Evolutionary conservation across 768 basidiomycete species (phyloP).

Genomic region (Tephrocybe sp.): DNA sequence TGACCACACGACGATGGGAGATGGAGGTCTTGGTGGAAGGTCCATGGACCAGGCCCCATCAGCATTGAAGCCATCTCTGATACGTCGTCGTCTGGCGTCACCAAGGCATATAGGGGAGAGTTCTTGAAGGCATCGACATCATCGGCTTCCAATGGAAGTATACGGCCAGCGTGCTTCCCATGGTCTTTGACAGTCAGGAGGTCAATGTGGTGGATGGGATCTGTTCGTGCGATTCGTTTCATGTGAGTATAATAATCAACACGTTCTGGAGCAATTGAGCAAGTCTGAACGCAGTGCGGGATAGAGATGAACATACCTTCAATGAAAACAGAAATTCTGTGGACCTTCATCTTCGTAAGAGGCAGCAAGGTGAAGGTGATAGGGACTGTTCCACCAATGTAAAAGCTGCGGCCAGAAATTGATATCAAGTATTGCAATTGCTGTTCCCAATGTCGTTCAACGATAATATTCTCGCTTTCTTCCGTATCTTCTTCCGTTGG

Average conservation of each 20-base stretch:
- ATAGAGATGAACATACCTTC: constrained; percentile 58
- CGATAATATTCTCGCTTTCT: constrained; percentile 73
- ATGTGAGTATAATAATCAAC: constrained; percentile 76
- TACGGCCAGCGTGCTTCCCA: constrained; percentile 50
- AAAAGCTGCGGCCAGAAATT: constrained; percentile 71
- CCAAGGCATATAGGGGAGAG: constrained; percentile 62
- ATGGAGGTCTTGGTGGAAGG: constrained; percentile 62
- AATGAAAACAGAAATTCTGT: constrained; percentile 66
- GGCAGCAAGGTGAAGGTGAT: constrained; percentile 82
- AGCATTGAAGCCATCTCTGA: constrained; percentile 55
- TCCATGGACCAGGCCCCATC: constrained; percentile 89
- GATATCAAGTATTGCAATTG: constrained; percentile 82
- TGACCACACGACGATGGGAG: constrained; percentile 62
- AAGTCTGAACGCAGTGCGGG: not conserved
- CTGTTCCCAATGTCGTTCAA: constrained; percentile 89
- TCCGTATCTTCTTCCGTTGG: constrained; percentile 87
- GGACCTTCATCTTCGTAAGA: constrained; percentile 77
- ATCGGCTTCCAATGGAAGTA: constrained; percentile 79
- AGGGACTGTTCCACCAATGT: constrained; percentile 80
- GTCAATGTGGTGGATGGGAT: constrained; percentile 55
- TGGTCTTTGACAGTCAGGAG: constrained; percentile 61
- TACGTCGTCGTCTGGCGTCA: constrained; percentile 46
- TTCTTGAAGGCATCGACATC: constrained; percentile 56
- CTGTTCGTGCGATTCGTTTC: constrained; percentile 65
- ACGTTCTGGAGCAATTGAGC: constrained; percentile 49